phyloP scores from a whole-genome alignment of 1,284 basidiomycete genomes.

The Trametes sp. region DNA sequence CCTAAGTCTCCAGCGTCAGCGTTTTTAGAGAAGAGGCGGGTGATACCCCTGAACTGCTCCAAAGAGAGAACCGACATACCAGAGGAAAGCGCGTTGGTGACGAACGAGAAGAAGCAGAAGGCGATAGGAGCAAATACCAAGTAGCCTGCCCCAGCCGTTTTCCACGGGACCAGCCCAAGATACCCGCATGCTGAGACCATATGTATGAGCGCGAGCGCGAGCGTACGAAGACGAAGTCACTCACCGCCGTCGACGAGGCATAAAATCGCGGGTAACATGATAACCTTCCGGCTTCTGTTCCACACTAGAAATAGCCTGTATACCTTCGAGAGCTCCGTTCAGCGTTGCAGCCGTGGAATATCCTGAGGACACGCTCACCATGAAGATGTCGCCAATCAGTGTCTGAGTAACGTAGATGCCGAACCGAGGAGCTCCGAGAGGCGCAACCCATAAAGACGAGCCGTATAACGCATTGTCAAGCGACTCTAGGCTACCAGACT shows the following conservation, averaged over 20 bases:
- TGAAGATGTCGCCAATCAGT: constrained; percentile 2
- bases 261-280: not conserved
- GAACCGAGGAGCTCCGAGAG: not conserved
- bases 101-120: constrained; percentile 24
- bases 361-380: not conserved
- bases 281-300: not conserved
- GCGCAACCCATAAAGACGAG: not conserved
- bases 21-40: too few relatives aligned
- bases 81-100: constrained; percentile 25
- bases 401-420: constrained; percentile 5
- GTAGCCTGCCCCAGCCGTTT: not conserved
- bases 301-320: constrained; percentile 3
- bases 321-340: not conserved
- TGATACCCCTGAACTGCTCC: too few relatives aligned
- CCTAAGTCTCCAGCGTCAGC: too few relatives aligned
- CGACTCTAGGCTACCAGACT: not conserved
- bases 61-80: constrained; percentile 6
- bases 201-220: too few relatives aligned
- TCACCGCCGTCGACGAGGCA: not conserved
- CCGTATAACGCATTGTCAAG: not conserved
- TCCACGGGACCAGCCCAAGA: not conserved
- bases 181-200: not conserved
- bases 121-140: not conserved
- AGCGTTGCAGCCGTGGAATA: not conserved
- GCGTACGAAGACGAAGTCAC: not conserved